These are phyloP conservation scores for Priceomyces medius DNA, from an alignment of 805 yeast species.

Conservation along the genomic window DNA sequence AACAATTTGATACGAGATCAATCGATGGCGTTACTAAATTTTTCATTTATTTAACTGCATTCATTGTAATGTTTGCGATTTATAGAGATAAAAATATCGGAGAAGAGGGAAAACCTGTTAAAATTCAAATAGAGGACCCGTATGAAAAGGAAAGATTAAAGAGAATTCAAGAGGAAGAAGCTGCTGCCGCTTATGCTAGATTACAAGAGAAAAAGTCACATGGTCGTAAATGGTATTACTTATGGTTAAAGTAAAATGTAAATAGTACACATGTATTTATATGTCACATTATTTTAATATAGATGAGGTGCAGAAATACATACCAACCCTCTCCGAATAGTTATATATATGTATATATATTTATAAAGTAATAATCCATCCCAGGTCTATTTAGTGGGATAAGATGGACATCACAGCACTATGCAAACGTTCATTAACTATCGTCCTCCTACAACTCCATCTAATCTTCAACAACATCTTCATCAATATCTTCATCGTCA, in stretches of 20 bases:
- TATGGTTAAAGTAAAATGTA: constrained; percentile 39
- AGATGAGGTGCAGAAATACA: not conserved
- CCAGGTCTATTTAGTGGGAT: not conserved
- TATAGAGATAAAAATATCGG: constrained; percentile 55
- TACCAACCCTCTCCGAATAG: not conserved
- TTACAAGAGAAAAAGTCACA: constrained; percentile 8
- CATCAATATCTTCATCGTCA: constrained; percentile 29
- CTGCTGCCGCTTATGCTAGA: constrained; percentile 12
- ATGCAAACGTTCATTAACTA: not conserved
- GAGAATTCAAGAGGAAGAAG: constrained; percentile 17
- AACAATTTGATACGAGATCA: constrained; percentile 46
- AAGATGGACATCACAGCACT: not conserved
- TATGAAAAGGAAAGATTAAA: constrained; percentile 31
- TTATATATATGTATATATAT: not conserved
- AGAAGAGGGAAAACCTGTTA: constrained; percentile 42
- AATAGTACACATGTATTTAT: not conserved
- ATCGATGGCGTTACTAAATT: constrained; percentile 59
- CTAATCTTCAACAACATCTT: constrained; percentile 12
- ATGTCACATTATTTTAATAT: not conserved
- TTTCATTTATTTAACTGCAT: constrained; percentile 47
- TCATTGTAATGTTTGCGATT: constrained; percentile 51
- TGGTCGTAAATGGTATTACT: constrained; percentile 48
- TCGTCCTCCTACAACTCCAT: not conserved
- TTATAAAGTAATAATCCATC: not conserved
- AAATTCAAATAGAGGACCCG: constrained; percentile 37